Base-by-base conservation (phyloP, 208 protist genomes). In the Crithidia acanthocephali region DNA sequence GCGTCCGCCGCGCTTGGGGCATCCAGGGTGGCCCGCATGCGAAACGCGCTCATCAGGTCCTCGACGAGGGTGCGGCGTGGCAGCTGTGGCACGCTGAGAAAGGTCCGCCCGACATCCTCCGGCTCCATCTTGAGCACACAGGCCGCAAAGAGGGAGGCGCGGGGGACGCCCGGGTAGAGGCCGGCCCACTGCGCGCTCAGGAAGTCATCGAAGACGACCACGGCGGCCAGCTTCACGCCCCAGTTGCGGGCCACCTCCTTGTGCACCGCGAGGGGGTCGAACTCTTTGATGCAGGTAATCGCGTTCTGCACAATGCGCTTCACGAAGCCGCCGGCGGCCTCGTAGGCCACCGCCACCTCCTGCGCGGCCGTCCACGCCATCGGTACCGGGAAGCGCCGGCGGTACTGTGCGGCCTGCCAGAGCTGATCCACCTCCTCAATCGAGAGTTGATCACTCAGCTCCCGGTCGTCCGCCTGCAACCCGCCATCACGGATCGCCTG, bases 51-150 rank as follows among this genome's bases (percentile, higher is more conserved):
- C 32, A 76, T 67, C 42, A 97, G 68, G 64, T 97, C 92, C 20
- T 89, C 88, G 0, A 77, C 68, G 61, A 95, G 80, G 22, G 84
- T 86, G 47, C 82, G 56, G 44, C 64, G 67, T 8, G 88, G 91
- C 61, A 81, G 72, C 50, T 76, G 56, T 37, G 67, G 56, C 18
- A 76, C 82, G 44, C 67, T 33, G 22, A 74, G 50, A 53, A 97
- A 94, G 8, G 74, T 72, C 4, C 88, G 85, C 22, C 74, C 86
- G n/a, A 97, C 79, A 60, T 97, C 93, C 23, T 79, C 76, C 28
- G 88, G 84, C 55, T 92, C 84, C 87, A 95, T 94, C 22, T 84
- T 91, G 37, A 92, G 50, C 20, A 97, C 63, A 59, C 80, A 80
- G 33, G 62, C 51, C 18, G 78, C 93, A n/a, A 97, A 77, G n/a